These are phyloP conservation scores for Tirmania nivea DNA, from an alignment of 495 filamentous ascomycete genomes.

Conservation along the genomic window DNA sequence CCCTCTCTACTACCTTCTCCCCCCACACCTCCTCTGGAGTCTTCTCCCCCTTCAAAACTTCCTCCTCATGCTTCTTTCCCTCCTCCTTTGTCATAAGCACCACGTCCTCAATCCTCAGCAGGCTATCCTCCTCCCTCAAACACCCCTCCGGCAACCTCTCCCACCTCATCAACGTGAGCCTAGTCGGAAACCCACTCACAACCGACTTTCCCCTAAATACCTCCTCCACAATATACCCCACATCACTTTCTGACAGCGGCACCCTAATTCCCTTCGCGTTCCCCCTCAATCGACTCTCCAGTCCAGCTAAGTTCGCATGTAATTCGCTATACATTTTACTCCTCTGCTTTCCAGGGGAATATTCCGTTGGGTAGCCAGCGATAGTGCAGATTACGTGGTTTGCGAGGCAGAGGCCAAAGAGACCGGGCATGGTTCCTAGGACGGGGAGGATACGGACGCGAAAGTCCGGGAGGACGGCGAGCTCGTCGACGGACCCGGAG, in stretches of 20 bases:
- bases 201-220: constrained; percentile 67
- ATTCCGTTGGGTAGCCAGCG: constrained; percentile 46
- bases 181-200: constrained; percentile 56
- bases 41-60: constrained; percentile 51
- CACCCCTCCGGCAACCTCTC: constrained; percentile 27
- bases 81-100: constrained; percentile 97
- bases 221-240: constrained; percentile 75
- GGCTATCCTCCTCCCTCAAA: constrained; percentile 37
- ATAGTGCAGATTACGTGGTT: constrained; percentile 79
- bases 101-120: constrained; percentile 42
- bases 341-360: constrained; percentile 53
- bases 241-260: constrained; percentile 54
- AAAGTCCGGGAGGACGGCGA: constrained; percentile 79
- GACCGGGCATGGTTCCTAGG: constrained; percentile 85
- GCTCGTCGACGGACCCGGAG: constrained; percentile 70
- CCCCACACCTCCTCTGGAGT: constrained; percentile 51
- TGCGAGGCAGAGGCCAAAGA: constrained; percentile 76
- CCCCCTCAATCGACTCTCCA: constrained; percentile 45
- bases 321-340: constrained; percentile 82
- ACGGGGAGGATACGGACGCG: constrained; percentile 83
- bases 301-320: constrained; percentile 39
- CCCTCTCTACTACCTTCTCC: constrained; percentile 34
- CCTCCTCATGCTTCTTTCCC: constrained; percentile 53
- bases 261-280: constrained; percentile 52
- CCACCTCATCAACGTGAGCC: constrained; percentile 63